phyloP scores from a whole-genome alignment of 176 grass and related monocot genomes.

The Juncus effusus region DNA sequence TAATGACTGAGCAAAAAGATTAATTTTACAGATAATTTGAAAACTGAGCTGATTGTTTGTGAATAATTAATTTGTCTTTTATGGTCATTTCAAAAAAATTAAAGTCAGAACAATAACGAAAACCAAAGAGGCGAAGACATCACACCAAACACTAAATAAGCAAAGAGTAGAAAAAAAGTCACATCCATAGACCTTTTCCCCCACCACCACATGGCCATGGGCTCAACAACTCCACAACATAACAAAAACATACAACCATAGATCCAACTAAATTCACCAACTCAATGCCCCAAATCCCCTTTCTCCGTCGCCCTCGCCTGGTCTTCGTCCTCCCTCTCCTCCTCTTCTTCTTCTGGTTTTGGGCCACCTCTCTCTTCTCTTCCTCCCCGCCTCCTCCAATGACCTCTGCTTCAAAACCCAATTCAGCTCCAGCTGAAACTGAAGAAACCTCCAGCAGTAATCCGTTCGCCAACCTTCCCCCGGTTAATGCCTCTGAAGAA shows the following conservation, averaged over 20 bases:
- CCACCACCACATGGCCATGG: not conserved
- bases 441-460: not conserved
- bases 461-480: slow-evolving; percentile 25
- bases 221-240: not conserved
- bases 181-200: not conserved
- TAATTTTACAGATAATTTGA: too few species aligned
- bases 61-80: too few species aligned
- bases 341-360: slow-evolving; percentile 29
- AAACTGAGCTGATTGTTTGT: too few species aligned
- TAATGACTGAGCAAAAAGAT: too few species aligned
- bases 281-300: slow-evolving; percentile 15
- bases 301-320: slow-evolving; percentile 21
- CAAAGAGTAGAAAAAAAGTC: slow-evolving; percentile 3
- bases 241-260: too few species aligned
- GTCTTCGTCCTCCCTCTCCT: slow-evolving; percentile 18
- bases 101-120: not conserved
- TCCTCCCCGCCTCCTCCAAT: not conserved
- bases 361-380: slow-evolving; percentile 21
- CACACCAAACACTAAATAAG: not conserved
- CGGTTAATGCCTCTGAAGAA: slow-evolving; percentile 30
- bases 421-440: not conserved
- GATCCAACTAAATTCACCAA: not conserved
- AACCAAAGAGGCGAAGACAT: not conserved
- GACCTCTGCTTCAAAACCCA: not conserved
- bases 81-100: too few species aligned